These are phyloP conservation scores for Cryphonectria radicalis DNA, from an alignment of 2,329 filamentous ascomycete species.

Conservation along the genomic window DNA sequence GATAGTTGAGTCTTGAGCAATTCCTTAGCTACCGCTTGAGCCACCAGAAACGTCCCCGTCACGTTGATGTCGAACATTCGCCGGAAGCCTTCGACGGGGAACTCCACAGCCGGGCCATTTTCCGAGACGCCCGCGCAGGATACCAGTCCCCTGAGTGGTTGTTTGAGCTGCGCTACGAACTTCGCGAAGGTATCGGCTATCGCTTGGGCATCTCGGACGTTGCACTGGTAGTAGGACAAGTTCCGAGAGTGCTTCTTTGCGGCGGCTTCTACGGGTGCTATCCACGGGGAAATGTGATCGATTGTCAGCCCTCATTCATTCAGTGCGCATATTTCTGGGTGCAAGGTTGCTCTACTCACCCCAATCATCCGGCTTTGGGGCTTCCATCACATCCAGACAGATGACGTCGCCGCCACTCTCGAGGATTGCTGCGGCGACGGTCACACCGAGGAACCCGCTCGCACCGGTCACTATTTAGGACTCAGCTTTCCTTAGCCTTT, in stretches of 20 bases:
- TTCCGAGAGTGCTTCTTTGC: constrained; percentile 23
- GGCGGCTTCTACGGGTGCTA: not conserved
- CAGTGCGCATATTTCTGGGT: no score
- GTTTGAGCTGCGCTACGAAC: constrained; percentile 28
- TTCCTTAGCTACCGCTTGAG: constrained; percentile 69
- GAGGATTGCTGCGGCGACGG: constrained; percentile 34
- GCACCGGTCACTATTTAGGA: constrained; percentile 36
- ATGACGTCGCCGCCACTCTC: constrained; percentile 42
- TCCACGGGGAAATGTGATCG: no score
- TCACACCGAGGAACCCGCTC: constrained; percentile 33
- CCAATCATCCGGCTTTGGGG: constrained; percentile 31
- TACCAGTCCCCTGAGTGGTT: constrained; percentile 43
- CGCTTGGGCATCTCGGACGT: constrained; percentile 32
- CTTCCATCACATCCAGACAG: constrained; percentile 36
- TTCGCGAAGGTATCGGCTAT: constrained; percentile 31
- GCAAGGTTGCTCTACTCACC: no score
- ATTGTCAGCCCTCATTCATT: no score
- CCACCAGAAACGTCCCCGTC: constrained; percentile 71
- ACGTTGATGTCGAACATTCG: constrained; percentile 73
- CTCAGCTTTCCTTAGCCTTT: no score
- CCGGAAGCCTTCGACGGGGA: constrained; percentile 62
- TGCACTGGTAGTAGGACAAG: constrained; percentile 33
- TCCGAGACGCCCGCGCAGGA: constrained; percentile 56
- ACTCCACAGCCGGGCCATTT: constrained; percentile 50
- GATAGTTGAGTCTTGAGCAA: constrained; percentile 46